Base-by-base conservation (phyloP, 1,139 yeast genomes). In the Saccharomyces hybrid region DNA sequence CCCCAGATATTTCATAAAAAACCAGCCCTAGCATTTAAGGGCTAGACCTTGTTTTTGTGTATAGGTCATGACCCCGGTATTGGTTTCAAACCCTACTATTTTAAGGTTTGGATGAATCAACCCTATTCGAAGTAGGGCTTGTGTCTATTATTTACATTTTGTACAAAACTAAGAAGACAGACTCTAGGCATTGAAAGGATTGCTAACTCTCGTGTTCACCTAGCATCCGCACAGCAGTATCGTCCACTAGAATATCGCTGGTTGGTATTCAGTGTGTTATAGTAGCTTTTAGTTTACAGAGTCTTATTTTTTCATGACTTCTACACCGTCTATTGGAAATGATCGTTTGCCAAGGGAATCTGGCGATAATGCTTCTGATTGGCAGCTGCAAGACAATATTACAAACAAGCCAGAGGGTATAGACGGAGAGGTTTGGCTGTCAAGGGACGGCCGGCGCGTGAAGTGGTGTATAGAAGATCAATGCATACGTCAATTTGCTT, bases 381-480 rank as follows among this genome's bases (percentile, higher is more conserved):
- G 44, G 44, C 44, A 38, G 44, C 26, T 38, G 24, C 44, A 38
- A 19, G n/a, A 16, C 4, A 38, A 19, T 16, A 38, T 38, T 11
- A 38, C 44, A 16, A 38, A 38, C 44, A 38, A 19, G 19, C 12
- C 26, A 38, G 44, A 7, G 4, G 44, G 44, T 11, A 38, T 38
- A 16, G 11, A 38, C 12, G 68, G 66, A 27, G 64, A 61, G 29
- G 48, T 68, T 26, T 66, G 68, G 69, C 57, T 67, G 8, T 56
- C 63, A 2, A 53, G 56, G 9, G 57, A 62, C 46, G 54, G 62
- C 28, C 51, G 28, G n/a, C 48, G 49, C 6, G 65, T 67, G 12
- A 64, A 67, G 50, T 66, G 70, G 68, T 54, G 55, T 12, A 51
- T 62, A 6, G 66, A 57, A n/a, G 55, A 57, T 28, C 57, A 58